These are phyloP conservation scores for Xylaria sp. DNA, from an alignment of 2,329 filamentous ascomycete species.

Conservation along the genomic window DNA sequence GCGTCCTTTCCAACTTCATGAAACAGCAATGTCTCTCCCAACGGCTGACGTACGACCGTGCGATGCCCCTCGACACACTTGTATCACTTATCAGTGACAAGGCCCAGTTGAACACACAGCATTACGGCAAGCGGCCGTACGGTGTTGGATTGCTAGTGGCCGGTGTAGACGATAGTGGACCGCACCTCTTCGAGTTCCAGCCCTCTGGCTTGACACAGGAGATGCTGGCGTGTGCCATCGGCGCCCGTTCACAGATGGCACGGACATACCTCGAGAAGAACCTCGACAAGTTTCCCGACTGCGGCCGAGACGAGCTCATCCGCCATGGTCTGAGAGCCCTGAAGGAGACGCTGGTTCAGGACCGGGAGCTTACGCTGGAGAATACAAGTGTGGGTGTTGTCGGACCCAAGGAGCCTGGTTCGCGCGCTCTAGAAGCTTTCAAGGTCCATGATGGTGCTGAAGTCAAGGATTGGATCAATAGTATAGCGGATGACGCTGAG, in stretches of 20 bases:
- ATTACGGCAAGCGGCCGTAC: conserved; percentile 96
- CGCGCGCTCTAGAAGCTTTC: conserved; percentile 78
- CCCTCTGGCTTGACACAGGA: conserved; percentile 96
- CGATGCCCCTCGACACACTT: conserved; percentile 89
- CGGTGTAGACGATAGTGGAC: conserved; percentile 91
- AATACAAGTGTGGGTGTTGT: conserved; percentile 94
- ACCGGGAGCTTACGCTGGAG: conserved; percentile 96
- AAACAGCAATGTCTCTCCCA: conserved; percentile 98
- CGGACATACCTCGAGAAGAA: conserved; percentile 96
- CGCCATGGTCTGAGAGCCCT: conserved; percentile 89
- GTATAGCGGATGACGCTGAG: conserved; percentile 68
- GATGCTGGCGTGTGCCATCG: conserved; percentile 96
- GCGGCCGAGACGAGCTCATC: conserved; percentile 85
- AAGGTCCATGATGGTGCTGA: conserved; percentile 91
- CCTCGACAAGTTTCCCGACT: conserved; percentile 82
- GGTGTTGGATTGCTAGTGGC: conserved; percentile 93
- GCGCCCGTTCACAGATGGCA: conserved; percentile 96
- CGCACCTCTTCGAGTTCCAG: conserved; percentile 98
- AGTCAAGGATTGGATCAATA: conserved; percentile 86
- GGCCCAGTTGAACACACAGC: conserved; percentile 97
- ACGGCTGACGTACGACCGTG: conserved; percentile 93
- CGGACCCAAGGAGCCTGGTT: conserved; percentile 66
- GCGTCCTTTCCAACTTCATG: conserved; percentile 99
- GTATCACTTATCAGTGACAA: conserved; percentile 94
- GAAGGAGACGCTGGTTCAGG: conserved; percentile 95